Percentiles rank a stretch among this genome's conserved stretches.
Evolutionary conservation across 2,329 filamentous ascomycete genomes (phyloP).

Genomic region (Monosporascus sp.): DNA sequence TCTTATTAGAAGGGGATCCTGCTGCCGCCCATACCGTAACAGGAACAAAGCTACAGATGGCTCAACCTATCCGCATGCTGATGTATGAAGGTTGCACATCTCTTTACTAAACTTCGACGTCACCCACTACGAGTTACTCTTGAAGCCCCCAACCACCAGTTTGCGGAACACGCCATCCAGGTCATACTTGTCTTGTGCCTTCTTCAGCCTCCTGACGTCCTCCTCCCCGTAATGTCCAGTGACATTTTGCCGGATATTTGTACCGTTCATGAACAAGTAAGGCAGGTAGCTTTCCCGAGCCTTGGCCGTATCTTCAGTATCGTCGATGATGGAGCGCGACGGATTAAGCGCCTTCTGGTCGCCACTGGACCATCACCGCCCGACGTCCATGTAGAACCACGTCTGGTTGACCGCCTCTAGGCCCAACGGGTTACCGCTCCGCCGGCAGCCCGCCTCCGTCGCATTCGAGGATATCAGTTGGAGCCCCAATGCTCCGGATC

Average conservation of each 20-base stretch:
- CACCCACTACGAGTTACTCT: constrained; percentile 3
- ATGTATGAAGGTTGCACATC: no score
- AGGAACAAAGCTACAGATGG: no score
- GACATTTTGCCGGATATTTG: constrained; percentile 16
- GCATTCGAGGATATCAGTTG: constrained; percentile 27
- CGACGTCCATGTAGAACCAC: constrained; percentile 23
- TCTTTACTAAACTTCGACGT: no score
- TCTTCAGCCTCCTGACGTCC: constrained; percentile 16
- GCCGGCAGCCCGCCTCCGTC: constrained; percentile 17
- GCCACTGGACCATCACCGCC: constrained; percentile 20
- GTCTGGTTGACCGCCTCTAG: constrained; percentile 23
- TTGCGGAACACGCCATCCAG: constrained; percentile 15
- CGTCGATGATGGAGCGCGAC: constrained; percentile 19
- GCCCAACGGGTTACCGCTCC: constrained; percentile 26
- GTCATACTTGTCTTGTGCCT: constrained; percentile 15
- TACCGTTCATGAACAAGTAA: constrained; percentile 24
- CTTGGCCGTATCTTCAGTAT: constrained; percentile 9
- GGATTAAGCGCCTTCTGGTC: constrained; percentile 20
- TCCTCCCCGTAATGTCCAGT: constrained; percentile 17
- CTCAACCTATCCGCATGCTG: no score
- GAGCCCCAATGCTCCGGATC: constrained; percentile 24
- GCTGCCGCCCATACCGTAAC: no score
- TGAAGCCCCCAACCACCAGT: constrained; percentile 19
- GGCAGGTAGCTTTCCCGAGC: constrained; percentile 12
- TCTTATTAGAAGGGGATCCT: no score